Percentiles rank a stretch among this genome's conserved stretches.
These are phyloP conservation scores for Vinca minor DNA, from an alignment of 257 asterid genomes.

Conservation along the genomic window DNA sequence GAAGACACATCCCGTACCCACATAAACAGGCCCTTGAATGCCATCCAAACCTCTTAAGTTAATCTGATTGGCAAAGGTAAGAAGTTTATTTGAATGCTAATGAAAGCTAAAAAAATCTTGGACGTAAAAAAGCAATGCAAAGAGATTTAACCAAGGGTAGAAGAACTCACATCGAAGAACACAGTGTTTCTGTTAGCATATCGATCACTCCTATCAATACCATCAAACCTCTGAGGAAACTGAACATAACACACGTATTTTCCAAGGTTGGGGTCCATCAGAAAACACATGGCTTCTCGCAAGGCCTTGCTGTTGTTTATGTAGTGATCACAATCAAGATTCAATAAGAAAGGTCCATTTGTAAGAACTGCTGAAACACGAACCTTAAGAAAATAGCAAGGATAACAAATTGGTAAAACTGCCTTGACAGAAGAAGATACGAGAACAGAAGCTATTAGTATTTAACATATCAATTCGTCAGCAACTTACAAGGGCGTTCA, in stretches of 20 bases:
- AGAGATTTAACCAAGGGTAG: conserved; percentile 2
- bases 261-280: conserved; percentile 98
- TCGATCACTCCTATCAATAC: conserved; percentile 87
- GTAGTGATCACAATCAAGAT: conserved; percentile 99
- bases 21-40: conserved; percentile 94
- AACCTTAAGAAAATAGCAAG: conserved; percentile 43
- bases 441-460: not conserved
- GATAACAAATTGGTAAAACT: conserved; percentile 17
- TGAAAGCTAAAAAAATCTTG: not conserved
- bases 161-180: conserved; percentile 80
- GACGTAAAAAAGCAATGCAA: not conserved
- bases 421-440: conserved; percentile 8
- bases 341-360: conserved; percentile 93
- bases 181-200: conserved; percentile 98
- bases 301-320: conserved; percentile 95
- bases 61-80: conserved; percentile 39
- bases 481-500: conserved; percentile 89
- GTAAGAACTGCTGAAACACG: conserved; percentile 98
- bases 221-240: conserved; percentile 96
- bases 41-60: conserved; percentile 97
- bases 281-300: conserved; percentile 94
- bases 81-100: conserved; percentile 9
- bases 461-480: not conserved
- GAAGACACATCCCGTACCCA: conserved; percentile 97
- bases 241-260: conserved; percentile 94